Evolutionary conservation across 2,329 filamentous ascomycete genomes (phyloP), one percentile per base, ranked within the genome.

Genomic region (Pleoardoris graminearum): DNA sequence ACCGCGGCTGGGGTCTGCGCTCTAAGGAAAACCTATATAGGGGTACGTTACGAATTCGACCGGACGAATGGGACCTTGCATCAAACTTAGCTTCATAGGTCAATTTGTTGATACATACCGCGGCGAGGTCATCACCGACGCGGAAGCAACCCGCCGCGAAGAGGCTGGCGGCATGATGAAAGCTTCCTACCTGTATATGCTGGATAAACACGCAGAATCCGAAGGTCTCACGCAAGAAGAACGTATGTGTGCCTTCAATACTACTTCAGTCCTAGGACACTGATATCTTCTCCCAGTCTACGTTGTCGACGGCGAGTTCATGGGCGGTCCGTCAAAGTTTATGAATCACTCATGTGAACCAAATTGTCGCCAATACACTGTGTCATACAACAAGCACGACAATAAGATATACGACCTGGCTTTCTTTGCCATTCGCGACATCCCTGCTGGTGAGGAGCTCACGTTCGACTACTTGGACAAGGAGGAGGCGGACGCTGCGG

Each of bases 321-420:
- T 87, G 77, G 89, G 89, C 0, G 89, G 89, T 0, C 88, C 89
- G 0, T 90, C 88, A 0, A 82, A 89, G 2, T 94, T 93, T 71
- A 88, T 93, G 69, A 94, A 94, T 63, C 90, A 94, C 69, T 88
- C 84, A 1, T 93, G 90, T 68, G 83, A 89, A 4, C 89, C 90
- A 0, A 93, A 92, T 64, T 81, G 91, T 65, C 80, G 87, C 12
- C 90, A 91, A 54, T 93, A 92, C 71, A 89, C 88, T 0, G 84
- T 90, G 1, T 87, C 89, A 1, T 89, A 88, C 45, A 89, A 92
- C 64, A 86, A 89, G 55, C 83, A 87, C 0, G 88, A 92, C 63
- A 85, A 85, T 53, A 81, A 85, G 41, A 79, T 92, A 6, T 91
- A 93, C 68, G 88, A 91, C 54, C 76, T 93, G 42, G 89, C 88